Percentiles rank a stretch among this genome's conserved stretches.
These are phyloP conservation scores for Gloeophyllum trabeum DNA, from an alignment of 768 basidiomycete genomes.

Conservation along the genomic window DNA sequence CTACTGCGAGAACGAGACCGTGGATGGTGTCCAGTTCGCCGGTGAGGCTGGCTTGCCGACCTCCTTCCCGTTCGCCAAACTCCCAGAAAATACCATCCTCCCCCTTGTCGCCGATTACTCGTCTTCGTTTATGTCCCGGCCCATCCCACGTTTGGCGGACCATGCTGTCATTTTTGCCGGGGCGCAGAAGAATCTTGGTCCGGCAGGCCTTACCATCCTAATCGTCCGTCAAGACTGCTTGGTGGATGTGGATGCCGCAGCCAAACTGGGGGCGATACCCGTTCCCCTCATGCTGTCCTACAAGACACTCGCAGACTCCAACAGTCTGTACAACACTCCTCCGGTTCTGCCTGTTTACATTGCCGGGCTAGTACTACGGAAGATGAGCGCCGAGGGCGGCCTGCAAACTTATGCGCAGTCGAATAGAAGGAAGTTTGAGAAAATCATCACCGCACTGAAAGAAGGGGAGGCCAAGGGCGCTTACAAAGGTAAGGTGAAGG, in stretches of 20 bases:
- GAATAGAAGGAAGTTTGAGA: conserved; percentile 65
- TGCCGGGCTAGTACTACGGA: conserved; percentile 70
- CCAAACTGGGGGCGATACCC: conserved; percentile 56
- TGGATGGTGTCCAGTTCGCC: conserved; percentile 88
- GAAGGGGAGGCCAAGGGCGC: conserved; percentile 64
- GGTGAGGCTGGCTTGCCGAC: conserved; percentile 37
- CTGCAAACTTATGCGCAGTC: conserved; percentile 49
- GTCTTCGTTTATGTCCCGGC: conserved; percentile 92
- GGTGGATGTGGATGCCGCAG: conserved; percentile 78
- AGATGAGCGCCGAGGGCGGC: conserved; percentile 56
- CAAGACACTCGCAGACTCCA: conserved; percentile 67
- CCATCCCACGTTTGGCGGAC: conserved; percentile 77
- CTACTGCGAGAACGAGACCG: conserved; percentile 99
- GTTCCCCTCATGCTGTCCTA: conserved; percentile 77
- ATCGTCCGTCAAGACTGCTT: conserved; percentile 94
- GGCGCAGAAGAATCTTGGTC: conserved; percentile 96
- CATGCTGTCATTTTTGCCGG: conserved; percentile 95
- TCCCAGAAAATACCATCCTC: conserved; percentile 42
- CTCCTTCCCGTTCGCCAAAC: conserved; percentile 75
- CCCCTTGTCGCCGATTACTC: conserved; percentile 94
- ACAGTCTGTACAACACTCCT: conserved; percentile 87
- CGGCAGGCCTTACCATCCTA: conserved; percentile 84
- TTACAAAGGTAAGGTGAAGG: conserved; percentile 59
- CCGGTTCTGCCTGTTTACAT: conserved; percentile 89
- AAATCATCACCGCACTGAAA: conserved; percentile 63